Base-by-base conservation (phyloP, 306 rosid species). In the Pyrus communis region DNA sequence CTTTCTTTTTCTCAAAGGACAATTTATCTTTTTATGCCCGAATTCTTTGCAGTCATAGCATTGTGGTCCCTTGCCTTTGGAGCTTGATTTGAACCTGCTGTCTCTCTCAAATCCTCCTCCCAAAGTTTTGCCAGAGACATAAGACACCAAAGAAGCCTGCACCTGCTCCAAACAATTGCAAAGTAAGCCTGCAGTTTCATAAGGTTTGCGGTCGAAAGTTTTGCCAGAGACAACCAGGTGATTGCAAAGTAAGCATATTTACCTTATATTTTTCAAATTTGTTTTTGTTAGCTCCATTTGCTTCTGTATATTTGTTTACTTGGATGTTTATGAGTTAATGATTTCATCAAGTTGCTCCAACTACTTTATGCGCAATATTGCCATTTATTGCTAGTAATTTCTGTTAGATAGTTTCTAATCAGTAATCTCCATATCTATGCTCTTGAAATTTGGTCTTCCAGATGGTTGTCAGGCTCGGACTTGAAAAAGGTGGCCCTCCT, bases 381-480 rank as follows among this genome's bases (percentile, higher is more conserved):
- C 30, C 15, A 0, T 30, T 49, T 46, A 30, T 49, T 75, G 63
- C 33, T 75, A 49, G 18, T 14, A 46, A 30, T 58, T 12, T 14
- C 46, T 67, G 3, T 10, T 31, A 46, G 73, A 63, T 70, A 7
- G 52, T 69, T 46, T 23, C 27, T 22, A 51, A 61, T 61, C 43
- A 63, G 40, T 30, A 63, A 31, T 54, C 19, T 28, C 33, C 38
- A 25, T 78, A 8, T 21, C 63, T 21, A 9, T 69, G 60, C 33
- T 62, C 71, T 79, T 77, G 76, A 73, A 75, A 70, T 77, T 76
- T 78, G 77, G 59, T 74, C 77, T 78, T 74, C 27, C 85, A 94
- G 98, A 80, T 90, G 96, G 93, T 75, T 94, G 69, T 92, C 97
- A 63, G 97, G 89, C 75, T 77, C 90, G 71, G 86, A 93, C 69